Conservation (phyloP, 768 basidiomycete genomes). For the Boletus rufocinnamomeus region DNA sequence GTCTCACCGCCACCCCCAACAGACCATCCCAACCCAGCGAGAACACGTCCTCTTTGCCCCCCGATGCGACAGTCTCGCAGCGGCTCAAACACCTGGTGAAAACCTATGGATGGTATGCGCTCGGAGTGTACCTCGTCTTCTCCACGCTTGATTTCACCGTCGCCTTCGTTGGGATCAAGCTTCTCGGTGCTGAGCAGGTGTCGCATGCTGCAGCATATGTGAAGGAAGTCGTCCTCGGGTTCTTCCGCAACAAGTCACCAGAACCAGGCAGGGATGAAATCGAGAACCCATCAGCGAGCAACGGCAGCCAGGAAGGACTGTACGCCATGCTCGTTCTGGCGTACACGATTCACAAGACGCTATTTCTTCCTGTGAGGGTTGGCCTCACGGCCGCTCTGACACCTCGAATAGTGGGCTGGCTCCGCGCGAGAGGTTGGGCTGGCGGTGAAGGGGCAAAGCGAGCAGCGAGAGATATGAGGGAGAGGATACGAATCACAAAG, state of each 20-base stretch:
- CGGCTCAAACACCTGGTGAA: constrained; percentile 82
- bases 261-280: constrained; percentile 71
- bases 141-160: constrained; percentile 79
- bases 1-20: constrained; percentile 41
- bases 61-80: constrained; percentile 61
- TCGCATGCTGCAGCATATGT: constrained; percentile 60
- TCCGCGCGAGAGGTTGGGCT: constrained; percentile 80
- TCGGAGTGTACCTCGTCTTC: constrained; percentile 83
- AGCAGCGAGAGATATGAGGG: constrained; percentile 51
- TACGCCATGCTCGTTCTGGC: constrained; percentile 93
- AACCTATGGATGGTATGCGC: constrained; percentile 93
- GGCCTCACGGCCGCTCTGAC: constrained; percentile 88
- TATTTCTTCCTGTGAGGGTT: constrained; percentile 85
- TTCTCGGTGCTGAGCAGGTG: constrained; percentile 91
- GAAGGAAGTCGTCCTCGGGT: constrained; percentile 47
- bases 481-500: constrained; percentile 33
- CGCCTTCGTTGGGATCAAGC: constrained; percentile 80
- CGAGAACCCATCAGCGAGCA: constrained; percentile 41
- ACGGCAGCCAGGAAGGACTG: constrained; percentile 65
- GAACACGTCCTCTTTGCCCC: constrained; percentile 37
- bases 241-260: constrained; percentile 54
- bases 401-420: constrained; percentile 83
- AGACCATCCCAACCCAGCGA: constrained; percentile 13
- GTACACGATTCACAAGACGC: constrained; percentile 94
- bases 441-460: constrained; percentile 68